These are phyloP conservation scores for Tylopilus plumbeoviolaceoides DNA, from an alignment of 768 basidiomycete genomes.

Conservation along the genomic window DNA sequence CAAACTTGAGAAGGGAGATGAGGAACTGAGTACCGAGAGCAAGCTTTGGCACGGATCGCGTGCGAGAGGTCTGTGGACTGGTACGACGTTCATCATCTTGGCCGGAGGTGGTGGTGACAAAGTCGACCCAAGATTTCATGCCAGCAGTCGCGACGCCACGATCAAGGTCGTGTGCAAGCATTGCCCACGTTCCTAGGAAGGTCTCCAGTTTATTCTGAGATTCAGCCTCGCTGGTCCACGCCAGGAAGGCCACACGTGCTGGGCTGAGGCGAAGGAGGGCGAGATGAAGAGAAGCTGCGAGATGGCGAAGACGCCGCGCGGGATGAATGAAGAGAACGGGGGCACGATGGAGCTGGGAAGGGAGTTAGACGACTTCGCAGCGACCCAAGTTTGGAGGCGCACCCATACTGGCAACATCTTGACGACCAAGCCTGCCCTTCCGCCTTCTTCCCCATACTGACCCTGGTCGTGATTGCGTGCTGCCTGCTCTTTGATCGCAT, in stretches of 20 bases:
- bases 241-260: conserved; percentile 46
- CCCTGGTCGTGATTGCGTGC: conserved; percentile 29
- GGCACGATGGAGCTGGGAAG: conserved; percentile 74
- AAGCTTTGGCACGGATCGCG: conserved; percentile 17
- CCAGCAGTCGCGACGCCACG: conserved; percentile 51
- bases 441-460: conserved; percentile 5
- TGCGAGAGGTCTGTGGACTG: not conserved
- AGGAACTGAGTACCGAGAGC: conserved; percentile 32
- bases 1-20: conserved; percentile 44
- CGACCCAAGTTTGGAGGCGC: conserved; percentile 26
- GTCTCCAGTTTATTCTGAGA: conserved; percentile 49
- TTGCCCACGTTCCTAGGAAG: conserved; percentile 69
- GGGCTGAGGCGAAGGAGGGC: conserved; percentile 56
- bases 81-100: conserved; percentile 1
- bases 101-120: conserved; percentile 18
- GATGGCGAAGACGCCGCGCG: conserved; percentile 66
- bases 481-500: conserved; percentile 40
- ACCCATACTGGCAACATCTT: conserved; percentile 91
- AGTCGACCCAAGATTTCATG: conserved; percentile 49
- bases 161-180: conserved; percentile 70
- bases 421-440: conserved; percentile 34
- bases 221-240: conserved; percentile 46
- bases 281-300: conserved; percentile 58
- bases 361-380: conserved; percentile 4
- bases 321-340: conserved; percentile 78